Conservation (phyloP, 2,329 filamentous ascomycete genomes). For the Verticillium alfalfae region DNA sequence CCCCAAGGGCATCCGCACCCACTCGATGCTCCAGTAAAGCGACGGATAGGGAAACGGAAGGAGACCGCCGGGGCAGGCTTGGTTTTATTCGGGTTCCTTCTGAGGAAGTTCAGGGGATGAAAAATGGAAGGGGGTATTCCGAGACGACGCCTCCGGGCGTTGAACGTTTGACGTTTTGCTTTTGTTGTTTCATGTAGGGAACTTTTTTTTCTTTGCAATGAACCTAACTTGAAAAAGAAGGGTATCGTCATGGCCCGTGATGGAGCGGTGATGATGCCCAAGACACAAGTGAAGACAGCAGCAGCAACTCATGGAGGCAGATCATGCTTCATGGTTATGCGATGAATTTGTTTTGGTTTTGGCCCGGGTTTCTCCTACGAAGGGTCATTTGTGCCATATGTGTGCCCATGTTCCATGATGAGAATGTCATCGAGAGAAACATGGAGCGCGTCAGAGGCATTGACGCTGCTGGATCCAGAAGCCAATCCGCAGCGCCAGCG, state of each 20-base stretch:
- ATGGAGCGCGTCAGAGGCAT: too few relatives aligned
- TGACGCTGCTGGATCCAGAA: too few relatives aligned
- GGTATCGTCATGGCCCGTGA: background rate
- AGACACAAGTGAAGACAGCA: too few relatives aligned
- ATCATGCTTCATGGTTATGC: background rate
- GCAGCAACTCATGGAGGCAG: too few relatives aligned
- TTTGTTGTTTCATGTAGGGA: too few relatives aligned
- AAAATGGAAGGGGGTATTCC: background rate
- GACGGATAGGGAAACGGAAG: background rate
- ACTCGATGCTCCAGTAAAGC: constrained; percentile 44
- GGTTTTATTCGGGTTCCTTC: background rate
- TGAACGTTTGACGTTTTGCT: background rate
- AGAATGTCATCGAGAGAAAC: too few relatives aligned
- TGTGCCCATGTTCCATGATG: too few relatives aligned
- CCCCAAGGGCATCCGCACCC: constrained; percentile 47
- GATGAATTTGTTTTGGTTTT: background rate
- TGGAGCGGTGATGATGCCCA: background rate
- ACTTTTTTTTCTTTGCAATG: background rate
- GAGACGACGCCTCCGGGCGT: background rate
- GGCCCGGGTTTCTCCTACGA: too few relatives aligned
- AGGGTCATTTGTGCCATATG: too few relatives aligned
- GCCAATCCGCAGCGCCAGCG: too few relatives aligned
- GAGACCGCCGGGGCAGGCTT: background rate
- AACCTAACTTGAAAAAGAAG: too few relatives aligned
- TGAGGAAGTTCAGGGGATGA: background rate